A percentile compares a stretch with the other conserved stretches of the same genome.
Conservation (phyloP, 768 basidiomycete species). For the Tricholoma furcatifolium region DNA sequence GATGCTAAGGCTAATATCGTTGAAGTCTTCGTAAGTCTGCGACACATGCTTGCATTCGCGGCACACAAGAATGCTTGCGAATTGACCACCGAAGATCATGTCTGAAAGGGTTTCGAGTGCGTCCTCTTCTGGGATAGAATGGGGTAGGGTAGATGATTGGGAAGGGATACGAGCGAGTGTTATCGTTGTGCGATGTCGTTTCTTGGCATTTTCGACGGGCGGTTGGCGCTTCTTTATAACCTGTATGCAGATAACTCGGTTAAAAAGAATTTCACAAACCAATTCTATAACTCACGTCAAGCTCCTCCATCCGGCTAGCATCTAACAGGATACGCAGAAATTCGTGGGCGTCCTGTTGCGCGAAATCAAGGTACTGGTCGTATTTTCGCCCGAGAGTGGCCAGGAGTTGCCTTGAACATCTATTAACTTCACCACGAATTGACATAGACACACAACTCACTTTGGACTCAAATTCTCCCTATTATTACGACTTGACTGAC, state of each 20-base stretch:
- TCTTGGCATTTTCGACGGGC: conserved; percentile 34
- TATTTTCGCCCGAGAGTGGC: conserved; percentile 76
- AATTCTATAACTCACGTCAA: conserved; percentile 56
- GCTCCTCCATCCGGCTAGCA: conserved; percentile 92
- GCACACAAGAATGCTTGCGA: conserved; percentile 91
- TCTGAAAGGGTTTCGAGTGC: conserved; percentile 74
- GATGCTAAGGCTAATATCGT: conserved; percentile 89
- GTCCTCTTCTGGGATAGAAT: conserved; percentile 38
- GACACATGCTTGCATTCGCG: conserved; percentile 93
- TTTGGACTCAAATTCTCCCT: conserved; percentile 63
- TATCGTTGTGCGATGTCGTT: conserved; percentile 38
- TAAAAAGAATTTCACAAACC: not conserved
- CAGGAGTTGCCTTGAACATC: conserved; percentile 52
- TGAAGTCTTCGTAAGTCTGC: conserved; percentile 90
- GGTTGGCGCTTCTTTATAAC: conserved; percentile 76
- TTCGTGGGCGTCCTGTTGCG: conserved; percentile 96
- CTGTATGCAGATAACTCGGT: conserved; percentile 33
- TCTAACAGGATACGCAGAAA: conserved; percentile 87
- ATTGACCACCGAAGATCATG: conserved; percentile 85
- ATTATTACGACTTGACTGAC: conserved; percentile 51
- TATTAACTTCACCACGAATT: not conserved
- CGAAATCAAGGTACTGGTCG: conserved; percentile 92
- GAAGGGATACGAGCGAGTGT: conserved; percentile 20
- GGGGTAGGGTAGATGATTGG: conserved; percentile 11
- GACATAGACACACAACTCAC: conserved; percentile 37